Conservation (phyloP, 306 rosid genomes). For the Amphicarpaea edgeworthii region DNA sequence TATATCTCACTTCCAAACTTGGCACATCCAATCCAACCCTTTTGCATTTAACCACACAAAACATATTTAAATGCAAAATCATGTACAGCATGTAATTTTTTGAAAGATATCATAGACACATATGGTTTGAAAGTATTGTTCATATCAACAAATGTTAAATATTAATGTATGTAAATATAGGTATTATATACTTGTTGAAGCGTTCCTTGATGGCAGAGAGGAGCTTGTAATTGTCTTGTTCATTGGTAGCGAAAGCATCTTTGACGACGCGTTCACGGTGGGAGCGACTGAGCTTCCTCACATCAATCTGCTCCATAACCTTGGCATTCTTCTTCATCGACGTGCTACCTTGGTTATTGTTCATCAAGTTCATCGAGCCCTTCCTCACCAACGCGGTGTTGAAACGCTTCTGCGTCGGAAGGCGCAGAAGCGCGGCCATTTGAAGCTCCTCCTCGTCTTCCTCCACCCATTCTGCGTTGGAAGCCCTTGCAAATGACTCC, state of each 20-base stretch:
- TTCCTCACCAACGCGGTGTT: conserved; percentile 59
- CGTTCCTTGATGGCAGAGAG: conserved; percentile 82
- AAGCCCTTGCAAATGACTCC: conserved; percentile 61
- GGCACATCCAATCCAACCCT: conserved; percentile 80
- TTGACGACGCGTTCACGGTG: conserved; percentile 70
- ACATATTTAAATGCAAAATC: neutral
- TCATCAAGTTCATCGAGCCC: neutral
- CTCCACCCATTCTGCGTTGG: conserved; percentile 72
- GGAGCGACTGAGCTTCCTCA: conserved; percentile 58
- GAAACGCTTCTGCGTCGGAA: conserved; percentile 60
- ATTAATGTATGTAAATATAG: too few species aligned
- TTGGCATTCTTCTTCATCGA: neutral
- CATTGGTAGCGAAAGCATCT: conserved; percentile 75
- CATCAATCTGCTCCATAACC: conserved; percentile 58
- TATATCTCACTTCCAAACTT: conserved; percentile 68
- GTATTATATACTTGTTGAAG: conserved; percentile 61
- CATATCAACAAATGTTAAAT: too few species aligned
- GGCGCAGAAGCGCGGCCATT: conserved; percentile 69
- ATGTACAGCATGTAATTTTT: too few species aligned
- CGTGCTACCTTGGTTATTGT: neutral
- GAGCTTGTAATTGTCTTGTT: conserved; percentile 75
- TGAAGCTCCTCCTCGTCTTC: conserved; percentile 74
- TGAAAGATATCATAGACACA: too few species aligned
- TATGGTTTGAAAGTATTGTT: too few species aligned
- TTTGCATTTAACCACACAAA: conserved; percentile 24